Percentiles rank a stretch among this genome's conserved stretches.
phyloP scores from a whole-genome alignment of 2,329 filamentous ascomycete genomes.

The Daldinia sp. region DNA sequence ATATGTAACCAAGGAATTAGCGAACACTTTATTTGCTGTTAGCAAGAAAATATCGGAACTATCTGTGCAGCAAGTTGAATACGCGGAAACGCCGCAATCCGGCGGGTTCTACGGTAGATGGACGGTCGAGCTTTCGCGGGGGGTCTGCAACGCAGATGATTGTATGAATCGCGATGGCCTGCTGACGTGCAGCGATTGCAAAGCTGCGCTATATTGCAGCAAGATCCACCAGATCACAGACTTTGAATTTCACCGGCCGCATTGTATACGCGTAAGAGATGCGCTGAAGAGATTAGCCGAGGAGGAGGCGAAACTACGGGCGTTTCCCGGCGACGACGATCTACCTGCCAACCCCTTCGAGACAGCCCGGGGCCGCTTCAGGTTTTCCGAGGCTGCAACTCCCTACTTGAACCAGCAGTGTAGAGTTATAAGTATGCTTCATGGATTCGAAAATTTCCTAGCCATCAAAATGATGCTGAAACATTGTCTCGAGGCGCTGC shows the following conservation, averaged over 20 bases:
- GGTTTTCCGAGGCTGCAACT: neutral
- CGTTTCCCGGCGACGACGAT: neutral
- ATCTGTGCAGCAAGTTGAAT: neutral
- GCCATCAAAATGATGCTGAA: neutral
- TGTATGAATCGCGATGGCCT: neutral
- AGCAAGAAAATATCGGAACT: neutral
- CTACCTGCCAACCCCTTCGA: conserved; percentile 1
- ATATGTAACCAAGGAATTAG: too few species aligned
- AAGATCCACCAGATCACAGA: neutral
- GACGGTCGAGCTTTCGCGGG: neutral
- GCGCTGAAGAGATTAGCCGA: neutral
- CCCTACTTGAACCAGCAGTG: neutral
- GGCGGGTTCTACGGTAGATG: neutral
- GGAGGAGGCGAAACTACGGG: neutral
- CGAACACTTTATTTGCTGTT: neutral
- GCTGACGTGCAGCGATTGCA: neutral
- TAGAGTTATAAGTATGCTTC: neutral
- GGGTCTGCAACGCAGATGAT: neutral
- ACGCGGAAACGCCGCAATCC: neutral
- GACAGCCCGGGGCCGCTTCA: neutral
- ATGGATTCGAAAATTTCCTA: neutral
- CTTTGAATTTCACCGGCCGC: neutral
- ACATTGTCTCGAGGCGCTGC: neutral
- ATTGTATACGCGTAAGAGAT: neutral
- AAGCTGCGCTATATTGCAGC: neutral